phyloP scores from a whole-genome alignment of 306 rosid species.

The Leucaena leucocephala region DNA sequence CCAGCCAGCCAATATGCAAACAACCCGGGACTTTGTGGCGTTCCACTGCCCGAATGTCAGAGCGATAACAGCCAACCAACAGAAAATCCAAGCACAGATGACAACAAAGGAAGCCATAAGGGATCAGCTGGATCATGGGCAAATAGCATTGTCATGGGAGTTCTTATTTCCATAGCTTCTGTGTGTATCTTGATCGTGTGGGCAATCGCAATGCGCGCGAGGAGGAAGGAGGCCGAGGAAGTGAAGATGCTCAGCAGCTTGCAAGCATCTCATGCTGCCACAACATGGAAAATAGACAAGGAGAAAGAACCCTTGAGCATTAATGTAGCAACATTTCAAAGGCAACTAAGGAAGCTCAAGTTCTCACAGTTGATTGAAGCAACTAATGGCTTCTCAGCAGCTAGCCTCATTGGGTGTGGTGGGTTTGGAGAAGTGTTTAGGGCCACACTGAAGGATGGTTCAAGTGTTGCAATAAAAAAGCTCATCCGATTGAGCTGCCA shows the following conservation, averaged over 20 bases:
- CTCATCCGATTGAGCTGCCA: conserved; percentile 89
- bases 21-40: conserved; percentile 97
- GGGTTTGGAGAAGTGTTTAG: conserved; percentile 98
- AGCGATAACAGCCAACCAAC: conserved; percentile 50
- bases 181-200: conserved; percentile 81
- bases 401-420: conserved; percentile 88
- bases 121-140: conserved; percentile 68
- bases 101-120: conserved; percentile 49
- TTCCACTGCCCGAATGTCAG: conserved; percentile 80
- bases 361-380: conserved; percentile 96
- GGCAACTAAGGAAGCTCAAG: conserved; percentile 93
- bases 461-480: conserved; percentile 95
- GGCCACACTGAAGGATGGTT: conserved; percentile 88
- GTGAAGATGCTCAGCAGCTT: conserved; percentile 88
- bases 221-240: conserved; percentile 85
- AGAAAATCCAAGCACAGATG: conserved; percentile 45
- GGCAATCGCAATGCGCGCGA: conserved; percentile 85
- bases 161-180: conserved; percentile 82
- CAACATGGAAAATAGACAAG: conserved; percentile 96
- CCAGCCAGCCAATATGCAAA: conserved; percentile 88
- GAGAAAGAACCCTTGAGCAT: conserved; percentile 95
- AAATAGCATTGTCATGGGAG: conserved; percentile 83
- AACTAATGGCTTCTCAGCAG: conserved; percentile 97
- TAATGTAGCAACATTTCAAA: conserved; percentile 94
- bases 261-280: conserved; percentile 90